These are phyloP conservation scores for Monosporascus sp. DNA, from an alignment of 2,329 filamentous ascomycete species.

Conservation along the genomic window DNA sequence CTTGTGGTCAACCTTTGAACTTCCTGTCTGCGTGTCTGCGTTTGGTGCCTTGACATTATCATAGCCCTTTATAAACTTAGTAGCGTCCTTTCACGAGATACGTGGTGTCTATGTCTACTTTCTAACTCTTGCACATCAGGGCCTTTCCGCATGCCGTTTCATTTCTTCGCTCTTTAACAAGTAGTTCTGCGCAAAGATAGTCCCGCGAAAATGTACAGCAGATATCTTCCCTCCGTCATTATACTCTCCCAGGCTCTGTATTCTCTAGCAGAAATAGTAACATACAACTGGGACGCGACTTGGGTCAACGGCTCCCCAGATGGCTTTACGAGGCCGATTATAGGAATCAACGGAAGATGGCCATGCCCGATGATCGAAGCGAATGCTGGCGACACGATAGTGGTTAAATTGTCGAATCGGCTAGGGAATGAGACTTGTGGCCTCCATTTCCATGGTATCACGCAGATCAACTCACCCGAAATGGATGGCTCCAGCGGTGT, in stretches of 20 bases:
- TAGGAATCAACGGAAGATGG: slow-evolving; percentile 63
- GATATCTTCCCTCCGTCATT: slow-evolving; percentile 7
- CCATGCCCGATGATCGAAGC: slow-evolving; percentile 56
- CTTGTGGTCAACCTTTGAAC: neutral
- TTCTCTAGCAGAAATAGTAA: slow-evolving; percentile 39
- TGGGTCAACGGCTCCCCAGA: slow-evolving; percentile 60
- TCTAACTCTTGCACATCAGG: neutral
- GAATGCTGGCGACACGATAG: slow-evolving; percentile 45
- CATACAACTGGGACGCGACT: slow-evolving; percentile 54
- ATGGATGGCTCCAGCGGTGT: slow-evolving; percentile 57
- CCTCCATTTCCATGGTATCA: slow-evolving; percentile 58
- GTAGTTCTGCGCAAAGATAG: no score
- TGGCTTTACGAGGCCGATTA: slow-evolving; percentile 50
- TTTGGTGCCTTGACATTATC: neutral
- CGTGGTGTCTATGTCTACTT: neutral
- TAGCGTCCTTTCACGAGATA: neutral
- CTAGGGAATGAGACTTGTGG: slow-evolving; percentile 48
- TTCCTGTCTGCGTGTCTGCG: neutral
- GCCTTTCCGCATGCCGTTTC: neutral
- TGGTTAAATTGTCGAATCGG: slow-evolving; percentile 44
- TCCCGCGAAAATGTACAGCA: slow-evolving; percentile 9
- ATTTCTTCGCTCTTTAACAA: neutral
- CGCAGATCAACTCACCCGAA: slow-evolving; percentile 49
- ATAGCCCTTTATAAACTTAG: neutral
- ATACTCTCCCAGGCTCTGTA: slow-evolving; percentile 14